Conservation (phyloP, 192 early-diverging fungal genomes). For the Coemansia reversa region DNA sequence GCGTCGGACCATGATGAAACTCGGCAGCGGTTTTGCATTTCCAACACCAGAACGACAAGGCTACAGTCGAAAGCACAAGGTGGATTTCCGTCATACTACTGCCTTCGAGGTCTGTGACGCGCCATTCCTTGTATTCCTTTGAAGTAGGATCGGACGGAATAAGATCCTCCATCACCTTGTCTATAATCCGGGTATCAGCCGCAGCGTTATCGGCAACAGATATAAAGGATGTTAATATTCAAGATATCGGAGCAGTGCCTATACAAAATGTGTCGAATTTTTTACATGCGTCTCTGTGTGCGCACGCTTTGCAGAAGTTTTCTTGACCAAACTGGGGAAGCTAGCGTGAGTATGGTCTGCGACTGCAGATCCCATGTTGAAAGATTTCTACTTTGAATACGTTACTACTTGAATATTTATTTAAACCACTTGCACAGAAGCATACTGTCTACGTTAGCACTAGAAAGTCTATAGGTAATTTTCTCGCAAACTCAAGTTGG, state of each 20-base stretch:
- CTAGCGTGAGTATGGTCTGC: constrained; percentile 13
- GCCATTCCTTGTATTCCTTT: constrained; percentile 54
- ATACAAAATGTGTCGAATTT: neutral
- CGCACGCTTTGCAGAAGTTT: neutral
- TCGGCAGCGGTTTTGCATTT: constrained; percentile 54
- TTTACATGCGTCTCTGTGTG: neutral
- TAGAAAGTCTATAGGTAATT: neutral
- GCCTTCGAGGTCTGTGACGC: constrained; percentile 45
- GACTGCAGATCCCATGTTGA: neutral
- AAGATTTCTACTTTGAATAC: too few relatives aligned
- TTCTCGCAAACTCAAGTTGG: neutral
- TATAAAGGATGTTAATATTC: neutral
- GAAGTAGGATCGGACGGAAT: constrained; percentile 39
- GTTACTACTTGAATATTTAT: too few relatives aligned
- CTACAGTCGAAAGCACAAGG: constrained; percentile 36
- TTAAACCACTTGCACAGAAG: too few relatives aligned
- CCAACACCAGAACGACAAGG: constrained; percentile 53
- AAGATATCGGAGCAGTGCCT: neutral
- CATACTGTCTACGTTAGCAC: neutral
- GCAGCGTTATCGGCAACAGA: neutral
- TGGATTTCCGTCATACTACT: constrained; percentile 50
- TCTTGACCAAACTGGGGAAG: neutral
- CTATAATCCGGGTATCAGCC: neutral
- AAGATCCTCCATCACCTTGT: neutral
- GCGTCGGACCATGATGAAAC: constrained; percentile 32